Evolutionary conservation across 768 basidiomycete species (phyloP), one percentile per base, ranked within the genome.

Genomic region (Mycena polygramma): DNA sequence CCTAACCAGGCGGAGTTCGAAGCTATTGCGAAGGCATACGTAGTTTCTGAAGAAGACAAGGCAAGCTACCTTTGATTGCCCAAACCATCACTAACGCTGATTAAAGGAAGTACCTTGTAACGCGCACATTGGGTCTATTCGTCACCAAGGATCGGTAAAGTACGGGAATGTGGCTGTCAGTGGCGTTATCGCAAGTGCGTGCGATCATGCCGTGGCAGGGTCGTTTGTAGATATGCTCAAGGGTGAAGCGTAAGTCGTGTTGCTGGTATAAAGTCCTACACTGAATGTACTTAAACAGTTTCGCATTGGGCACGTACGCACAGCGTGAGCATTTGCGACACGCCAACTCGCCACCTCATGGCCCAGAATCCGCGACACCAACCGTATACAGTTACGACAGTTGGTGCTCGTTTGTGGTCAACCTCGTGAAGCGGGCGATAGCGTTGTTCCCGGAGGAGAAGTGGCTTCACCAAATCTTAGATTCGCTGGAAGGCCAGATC

Each of bases 121-220:
- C 13, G 49, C 46, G 0, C 66, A 60, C 20, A 68, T 68, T 24
- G 58, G 51, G 1, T 60, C 66, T 14, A 68, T 68, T 35, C 57
- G 58, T 2, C 66, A 68, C 52, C 66, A 68, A 19, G 66, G 66
- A 15, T 14, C 4, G 6, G 20, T 26, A 8, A 68, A 68, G 35
- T 68, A 61, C n/a, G 66, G 66, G 30, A 67, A 67, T 30, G 53
- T 39, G 7, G 66, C 66, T n/a, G 30, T 68, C 51, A 68, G 51
- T n/a, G 66, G 66, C 4, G 59, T 68, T 13, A 43, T 68, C 9
- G 58, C 36, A 0, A 54, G 66, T 36, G 66, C 59, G 20, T 68
- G 66, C 24, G 66, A 68, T 22, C 66, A 68, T 36, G 60, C 67
- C 30, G 52, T 68, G 15, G 8, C 36, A 1, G 67, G 59, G 20